These are phyloP conservation scores for Trichophyton verrucosum DNA, from an alignment of 2,329 filamentous ascomycete species.

Conservation along the genomic window DNA sequence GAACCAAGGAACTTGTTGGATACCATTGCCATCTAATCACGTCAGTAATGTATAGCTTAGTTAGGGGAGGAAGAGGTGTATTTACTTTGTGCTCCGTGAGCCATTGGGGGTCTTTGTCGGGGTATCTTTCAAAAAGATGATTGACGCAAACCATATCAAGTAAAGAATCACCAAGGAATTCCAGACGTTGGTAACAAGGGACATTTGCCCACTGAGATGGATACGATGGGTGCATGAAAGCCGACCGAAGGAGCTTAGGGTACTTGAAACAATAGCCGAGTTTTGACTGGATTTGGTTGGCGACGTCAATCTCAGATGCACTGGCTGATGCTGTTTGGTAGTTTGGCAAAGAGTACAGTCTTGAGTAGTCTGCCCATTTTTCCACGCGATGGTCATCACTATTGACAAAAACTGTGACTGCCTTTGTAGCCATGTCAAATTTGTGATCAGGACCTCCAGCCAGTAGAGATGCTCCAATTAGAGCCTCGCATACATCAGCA, in stretches of 20 bases:
- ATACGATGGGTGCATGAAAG: constrained; percentile 80
- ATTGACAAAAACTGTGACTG: constrained; percentile 49
- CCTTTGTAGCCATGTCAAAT: constrained; percentile 50
- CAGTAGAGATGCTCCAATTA: constrained; percentile 74
- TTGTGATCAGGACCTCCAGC: constrained; percentile 37
- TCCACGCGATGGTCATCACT: constrained; percentile 57
- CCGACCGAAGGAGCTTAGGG: constrained; percentile 65
- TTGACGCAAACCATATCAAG: constrained; percentile 78
- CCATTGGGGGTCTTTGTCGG: constrained; percentile 82
- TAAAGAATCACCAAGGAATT: constrained; percentile 82
- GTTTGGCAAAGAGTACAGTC: constrained; percentile 52
- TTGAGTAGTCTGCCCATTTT: constrained; percentile 60
- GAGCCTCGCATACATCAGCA: constrained; percentile 85
- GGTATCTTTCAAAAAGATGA: constrained; percentile 64
- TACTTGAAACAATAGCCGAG: constrained; percentile 58
- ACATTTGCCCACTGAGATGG: constrained; percentile 62
- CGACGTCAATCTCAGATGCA: constrained; percentile 57
- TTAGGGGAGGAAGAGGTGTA: background rate
- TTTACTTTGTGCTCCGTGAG: constrained; percentile 79
- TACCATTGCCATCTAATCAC: constrained; percentile 72
- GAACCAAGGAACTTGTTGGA: constrained; percentile 88
- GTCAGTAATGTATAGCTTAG: background rate
- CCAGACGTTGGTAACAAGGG: constrained; percentile 78
- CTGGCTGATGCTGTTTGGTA: constrained; percentile 56
- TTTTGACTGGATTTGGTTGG: constrained; percentile 48